Evolutionary conservation across 1,139 yeast genomes (phyloP).

Genomic region (Candida tunisiensis): DNA sequence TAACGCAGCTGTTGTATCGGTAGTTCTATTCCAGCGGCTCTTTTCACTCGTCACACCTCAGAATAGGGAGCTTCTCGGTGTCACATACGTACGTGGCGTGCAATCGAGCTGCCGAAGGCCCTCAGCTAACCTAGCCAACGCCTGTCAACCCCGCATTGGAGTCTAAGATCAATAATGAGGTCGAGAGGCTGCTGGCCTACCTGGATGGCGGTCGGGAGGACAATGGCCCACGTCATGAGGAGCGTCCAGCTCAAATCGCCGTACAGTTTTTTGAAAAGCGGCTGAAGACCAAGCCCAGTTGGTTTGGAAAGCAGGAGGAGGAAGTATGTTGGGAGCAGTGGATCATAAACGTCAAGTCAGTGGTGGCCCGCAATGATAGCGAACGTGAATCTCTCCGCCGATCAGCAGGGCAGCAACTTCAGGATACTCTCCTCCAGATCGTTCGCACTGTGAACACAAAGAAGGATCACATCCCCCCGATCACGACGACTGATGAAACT

Average conservation of each 20-base stretch:
- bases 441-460: constrained; percentile 34
- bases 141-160: constrained; percentile 16
- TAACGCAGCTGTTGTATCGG: constrained; percentile 49
- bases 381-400: constrained; percentile 6
- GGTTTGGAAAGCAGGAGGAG: constrained; percentile 25
- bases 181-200: constrained; percentile 11
- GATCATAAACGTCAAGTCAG: constrained; percentile 22
- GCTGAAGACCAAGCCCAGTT: constrained; percentile 17
- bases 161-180: constrained; percentile 12
- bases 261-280: constrained; percentile 22
- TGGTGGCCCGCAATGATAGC: constrained; percentile 12
- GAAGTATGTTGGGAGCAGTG: constrained; percentile 34
- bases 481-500: constrained; percentile 43
- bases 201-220: constrained; percentile 3
- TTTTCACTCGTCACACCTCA: constrained; percentile 51
- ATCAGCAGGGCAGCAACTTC: constrained; percentile 17
- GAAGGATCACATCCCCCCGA: constrained; percentile 59
- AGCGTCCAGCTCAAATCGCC: constrained; percentile 7
- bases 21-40: constrained; percentile 52
- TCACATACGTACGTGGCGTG: constrained; percentile 21
- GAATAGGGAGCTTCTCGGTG: constrained; percentile 24
- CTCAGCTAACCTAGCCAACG: constrained; percentile 9
- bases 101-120: too few relatives aligned
- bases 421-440: constrained; percentile 28
- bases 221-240: not conserved